Conservation (phyloP, 1,139 yeast genomes). For the Suhomyces chickasaworum region DNA sequence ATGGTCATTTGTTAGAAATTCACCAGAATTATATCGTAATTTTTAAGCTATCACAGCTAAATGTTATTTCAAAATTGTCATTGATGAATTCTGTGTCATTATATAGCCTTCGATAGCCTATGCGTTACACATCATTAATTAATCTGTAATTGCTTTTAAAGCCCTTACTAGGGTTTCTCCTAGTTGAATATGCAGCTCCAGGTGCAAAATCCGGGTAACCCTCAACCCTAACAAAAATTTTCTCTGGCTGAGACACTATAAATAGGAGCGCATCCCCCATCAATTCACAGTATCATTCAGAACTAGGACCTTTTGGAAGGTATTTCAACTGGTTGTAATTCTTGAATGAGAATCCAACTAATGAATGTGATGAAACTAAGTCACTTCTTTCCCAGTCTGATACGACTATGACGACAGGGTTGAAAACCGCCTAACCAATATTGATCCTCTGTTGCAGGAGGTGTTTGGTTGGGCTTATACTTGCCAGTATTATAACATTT, state of each 20-base stretch:
- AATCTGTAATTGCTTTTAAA: background rate
- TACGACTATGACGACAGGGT: constrained; percentile 86
- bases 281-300: constrained; percentile 1
- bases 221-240: constrained; percentile 13
- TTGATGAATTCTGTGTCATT: background rate
- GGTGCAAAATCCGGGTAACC: constrained; percentile 15
- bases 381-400: constrained; percentile 80
- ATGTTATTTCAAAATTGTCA: background rate
- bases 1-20: background rate
- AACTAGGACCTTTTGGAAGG: constrained; percentile 11
- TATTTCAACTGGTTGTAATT: constrained; percentile 11
- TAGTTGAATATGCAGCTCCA: too few relatives aligned
- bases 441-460: constrained; percentile 40
- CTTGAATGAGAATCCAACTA: constrained; percentile 8
- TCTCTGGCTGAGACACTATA: constrained; percentile 14
- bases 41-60: background rate
- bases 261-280: constrained; percentile 10
- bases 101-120: constrained; percentile 3
- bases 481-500: constrained; percentile 79
- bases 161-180: constrained; percentile 10
- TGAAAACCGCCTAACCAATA: constrained; percentile 56
- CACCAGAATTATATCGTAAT: too few relatives aligned
- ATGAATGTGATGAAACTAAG: constrained; percentile 58
- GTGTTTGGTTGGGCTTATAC: constrained; percentile 57
- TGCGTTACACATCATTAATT: background rate